A percentile compares a stretch with the other conserved stretches of the same genome.
Evolutionary conservation across 129 eudicot species (phyloP).

Genomic region (Flaveria bidentis): DNA sequence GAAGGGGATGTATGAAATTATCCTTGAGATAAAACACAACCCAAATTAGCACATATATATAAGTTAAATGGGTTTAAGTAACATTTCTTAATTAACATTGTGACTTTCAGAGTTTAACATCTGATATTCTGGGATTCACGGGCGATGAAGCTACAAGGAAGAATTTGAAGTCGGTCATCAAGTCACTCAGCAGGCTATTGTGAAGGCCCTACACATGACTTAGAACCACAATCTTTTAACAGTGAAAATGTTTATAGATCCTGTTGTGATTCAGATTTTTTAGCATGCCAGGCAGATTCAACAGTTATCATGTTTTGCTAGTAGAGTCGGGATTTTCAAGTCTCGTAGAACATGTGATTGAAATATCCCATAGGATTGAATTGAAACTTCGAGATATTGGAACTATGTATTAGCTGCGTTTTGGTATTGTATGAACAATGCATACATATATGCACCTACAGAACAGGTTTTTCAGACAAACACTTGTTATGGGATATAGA

Average conservation of each 20-base stretch:
- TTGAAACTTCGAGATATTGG: not conserved
- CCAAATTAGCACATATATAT: not conserved
- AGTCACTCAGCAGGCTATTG: slow-evolving; percentile 75
- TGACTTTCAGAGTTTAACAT: slow-evolving; percentile 66
- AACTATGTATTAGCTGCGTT: slow-evolving; percentile 26
- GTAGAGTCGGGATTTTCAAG: slow-evolving; percentile 27
- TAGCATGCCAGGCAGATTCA: slow-evolving; percentile 18
- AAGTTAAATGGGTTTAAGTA: not conserved
- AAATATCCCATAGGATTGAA: slow-evolving; percentile 18
- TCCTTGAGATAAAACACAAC: not conserved
- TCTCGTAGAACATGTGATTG: slow-evolving; percentile 11
- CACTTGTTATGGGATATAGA: not conserved
- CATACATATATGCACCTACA: not conserved
- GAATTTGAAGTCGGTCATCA: slow-evolving; percentile 71
- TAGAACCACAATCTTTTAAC: slow-evolving; percentile 12
- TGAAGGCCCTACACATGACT: slow-evolving; percentile 27
- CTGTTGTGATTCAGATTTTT: slow-evolving; percentile 20
- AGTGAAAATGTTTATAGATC: slow-evolving; percentile 30
- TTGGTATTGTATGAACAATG: slow-evolving; percentile 23
- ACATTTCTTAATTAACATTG: not conserved
- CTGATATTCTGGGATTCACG: slow-evolving; percentile 80
- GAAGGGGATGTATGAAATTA: not conserved
- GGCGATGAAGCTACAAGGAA: slow-evolving; percentile 92
- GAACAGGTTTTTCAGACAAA: too few relatives aligned
- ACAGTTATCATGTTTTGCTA: slow-evolving; percentile 28